A percentile compares a stretch with the other conserved stretches of the same genome.
These are phyloP conservation scores for Malus sieversii DNA, from an alignment of 306 rosid genomes.

Conservation along the genomic window DNA sequence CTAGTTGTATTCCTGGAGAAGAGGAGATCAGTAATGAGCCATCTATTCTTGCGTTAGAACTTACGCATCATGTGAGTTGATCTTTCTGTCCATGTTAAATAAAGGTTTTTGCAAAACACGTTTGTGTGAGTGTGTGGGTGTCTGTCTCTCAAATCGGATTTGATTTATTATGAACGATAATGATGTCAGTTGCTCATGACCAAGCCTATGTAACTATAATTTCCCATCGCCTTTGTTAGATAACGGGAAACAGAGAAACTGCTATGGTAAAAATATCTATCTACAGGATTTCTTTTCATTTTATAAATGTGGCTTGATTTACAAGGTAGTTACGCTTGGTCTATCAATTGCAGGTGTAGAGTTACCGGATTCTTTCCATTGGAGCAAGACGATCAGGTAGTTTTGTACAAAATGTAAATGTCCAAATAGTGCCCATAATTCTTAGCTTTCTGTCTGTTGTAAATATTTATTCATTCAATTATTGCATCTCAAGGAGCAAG, in stretches of 20 bases:
- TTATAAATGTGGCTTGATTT: not conserved
- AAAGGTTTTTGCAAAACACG: not conserved
- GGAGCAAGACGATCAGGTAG: not conserved
- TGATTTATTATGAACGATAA: not conserved
- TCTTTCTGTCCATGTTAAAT: not conserved
- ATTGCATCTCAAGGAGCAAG: constrained; percentile 5
- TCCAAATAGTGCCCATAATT: not conserved
- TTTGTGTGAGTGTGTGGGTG: not conserved
- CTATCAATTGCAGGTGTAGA: constrained; percentile 25
- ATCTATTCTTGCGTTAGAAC: not conserved
- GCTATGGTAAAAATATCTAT: not conserved
- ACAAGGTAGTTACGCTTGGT: not conserved
- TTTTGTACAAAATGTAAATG: constrained; percentile 22
- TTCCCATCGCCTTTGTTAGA: not conserved
- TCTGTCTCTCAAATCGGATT: not conserved
- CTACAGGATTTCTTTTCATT: not conserved
- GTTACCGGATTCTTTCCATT: constrained; percentile 21
- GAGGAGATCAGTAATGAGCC: not conserved
- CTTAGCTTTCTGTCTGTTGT: constrained; percentile 20
- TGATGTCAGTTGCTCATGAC: not conserved
- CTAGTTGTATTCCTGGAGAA: not conserved
- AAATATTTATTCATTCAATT: constrained; percentile 12
- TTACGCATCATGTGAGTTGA: constrained; percentile 17
- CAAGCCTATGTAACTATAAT: not conserved
- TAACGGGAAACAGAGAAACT: not conserved